Percentiles rank a stretch among this genome's conserved stretches.
Conservation (phyloP, 495 filamentous ascomycete species). For the Bryoglossum gracile region DNA sequence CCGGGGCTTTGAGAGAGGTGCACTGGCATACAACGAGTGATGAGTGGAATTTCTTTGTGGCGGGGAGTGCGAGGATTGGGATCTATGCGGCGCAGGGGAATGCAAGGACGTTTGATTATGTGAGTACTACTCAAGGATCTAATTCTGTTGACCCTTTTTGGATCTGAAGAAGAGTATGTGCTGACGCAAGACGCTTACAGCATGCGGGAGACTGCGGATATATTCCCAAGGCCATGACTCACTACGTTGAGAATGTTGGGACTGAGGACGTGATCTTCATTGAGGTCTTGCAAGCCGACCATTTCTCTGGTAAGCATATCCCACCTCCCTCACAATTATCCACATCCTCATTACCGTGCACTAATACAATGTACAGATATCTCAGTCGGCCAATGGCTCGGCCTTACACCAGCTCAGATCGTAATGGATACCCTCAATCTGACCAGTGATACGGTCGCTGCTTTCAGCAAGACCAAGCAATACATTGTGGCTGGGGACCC, state of each 20-base stretch:
- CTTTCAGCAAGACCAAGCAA: conserved; percentile 52
- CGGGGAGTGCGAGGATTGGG: conserved; percentile 59
- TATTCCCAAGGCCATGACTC: conserved; percentile 56
- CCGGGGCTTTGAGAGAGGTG: conserved; percentile 69
- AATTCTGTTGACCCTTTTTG: no score
- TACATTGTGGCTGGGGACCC: conserved; percentile 29
- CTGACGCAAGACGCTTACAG: background rate
- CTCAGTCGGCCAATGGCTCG: conserved; percentile 58
- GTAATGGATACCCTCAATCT: conserved; percentile 55
- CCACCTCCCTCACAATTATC: no score
- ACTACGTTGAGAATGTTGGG: conserved; percentile 73
- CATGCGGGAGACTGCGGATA: conserved; percentile 66
- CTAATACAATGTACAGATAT: conserved; percentile 35
- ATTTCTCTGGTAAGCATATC: conserved; percentile 40
- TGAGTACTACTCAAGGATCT: background rate
- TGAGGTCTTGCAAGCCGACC: conserved; percentile 60
- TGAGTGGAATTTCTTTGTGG: conserved; percentile 74
- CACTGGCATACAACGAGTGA: conserved; percentile 75
- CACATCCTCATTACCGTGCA: no score
- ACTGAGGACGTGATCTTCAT: conserved; percentile 62
- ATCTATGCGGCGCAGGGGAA: conserved; percentile 52
- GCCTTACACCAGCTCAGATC: conserved; percentile 55
- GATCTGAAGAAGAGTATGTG: no score
- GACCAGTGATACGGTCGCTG: conserved; percentile 43
- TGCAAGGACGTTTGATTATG: conserved; percentile 67